Evolutionary conservation across 2,329 filamentous ascomycete species (phyloP).

Genomic region (Fusarium torreyae): DNA sequence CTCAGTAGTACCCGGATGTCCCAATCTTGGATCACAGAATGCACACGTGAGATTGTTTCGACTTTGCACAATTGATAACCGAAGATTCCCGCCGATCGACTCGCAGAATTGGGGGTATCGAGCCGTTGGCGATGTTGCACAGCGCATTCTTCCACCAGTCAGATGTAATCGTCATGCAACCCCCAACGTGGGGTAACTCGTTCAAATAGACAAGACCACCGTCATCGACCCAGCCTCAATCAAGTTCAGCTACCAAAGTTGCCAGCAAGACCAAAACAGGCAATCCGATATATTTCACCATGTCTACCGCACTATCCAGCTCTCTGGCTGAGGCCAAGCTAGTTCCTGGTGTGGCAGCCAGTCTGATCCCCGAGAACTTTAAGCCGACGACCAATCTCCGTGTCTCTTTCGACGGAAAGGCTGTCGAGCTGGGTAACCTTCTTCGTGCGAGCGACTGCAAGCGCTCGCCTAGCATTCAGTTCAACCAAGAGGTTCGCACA

Average conservation of each 20-base stretch:
- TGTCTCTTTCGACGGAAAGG: constrained; percentile 56
- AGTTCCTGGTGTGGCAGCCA: constrained; percentile 58
- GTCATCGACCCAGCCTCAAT: constrained; percentile 32
- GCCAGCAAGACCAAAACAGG: not conserved
- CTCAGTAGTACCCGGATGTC: too few relatives aligned
- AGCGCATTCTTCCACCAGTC: constrained; percentile 37
- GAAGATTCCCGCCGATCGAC: not conserved
- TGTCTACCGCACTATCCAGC: constrained; percentile 44
- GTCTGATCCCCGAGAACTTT: constrained; percentile 60
- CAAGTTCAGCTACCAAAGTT: constrained; percentile 4
- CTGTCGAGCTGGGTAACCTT: constrained; percentile 56
- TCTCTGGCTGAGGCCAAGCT: constrained; percentile 58
- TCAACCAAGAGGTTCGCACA: constrained; percentile 53
- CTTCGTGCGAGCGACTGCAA: constrained; percentile 59
- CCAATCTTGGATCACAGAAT: not conserved
- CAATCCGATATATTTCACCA: constrained; percentile 8
- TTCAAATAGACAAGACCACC: constrained; percentile 32
- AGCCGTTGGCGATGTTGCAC: not conserved
- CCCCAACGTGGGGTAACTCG: constrained; percentile 40
- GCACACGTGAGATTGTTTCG: not conserved
- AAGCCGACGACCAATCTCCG: constrained; percentile 58
- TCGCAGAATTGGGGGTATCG: constrained; percentile 18
- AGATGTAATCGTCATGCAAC: constrained; percentile 25
- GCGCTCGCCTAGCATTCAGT: constrained; percentile 56
- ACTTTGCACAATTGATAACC: not conserved